Percentiles rank a stretch among this genome's conserved stretches.
phyloP scores from a whole-genome alignment of 345 rosid species.

The Linum trigynum region DNA sequence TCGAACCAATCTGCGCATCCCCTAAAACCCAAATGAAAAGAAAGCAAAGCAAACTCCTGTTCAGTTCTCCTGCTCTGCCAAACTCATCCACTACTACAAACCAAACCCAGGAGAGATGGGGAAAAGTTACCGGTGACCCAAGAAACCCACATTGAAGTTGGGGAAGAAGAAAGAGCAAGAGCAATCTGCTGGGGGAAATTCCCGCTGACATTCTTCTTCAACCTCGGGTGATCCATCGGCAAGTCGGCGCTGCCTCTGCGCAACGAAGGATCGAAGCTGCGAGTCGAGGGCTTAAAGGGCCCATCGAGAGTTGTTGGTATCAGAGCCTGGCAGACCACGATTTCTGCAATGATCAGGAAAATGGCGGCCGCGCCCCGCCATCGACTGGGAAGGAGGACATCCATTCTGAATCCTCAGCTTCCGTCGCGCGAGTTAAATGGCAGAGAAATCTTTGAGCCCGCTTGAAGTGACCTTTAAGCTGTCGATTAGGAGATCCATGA shows the following conservation, averaged over 20 bases:
- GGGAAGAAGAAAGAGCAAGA: constrained; percentile 47
- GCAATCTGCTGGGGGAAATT: constrained; percentile 66
- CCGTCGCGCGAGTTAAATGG: not conserved
- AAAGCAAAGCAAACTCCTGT: not conserved
- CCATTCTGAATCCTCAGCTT: not conserved
- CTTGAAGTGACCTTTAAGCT: too few relatives aligned
- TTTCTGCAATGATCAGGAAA: constrained; percentile 12
- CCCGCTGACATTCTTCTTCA: constrained; percentile 45
- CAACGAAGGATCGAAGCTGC: constrained; percentile 58
- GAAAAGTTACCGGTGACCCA: constrained; percentile 67
- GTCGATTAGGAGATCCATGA: too few relatives aligned
- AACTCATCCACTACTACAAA: too few relatives aligned
- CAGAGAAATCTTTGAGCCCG: too few relatives aligned
- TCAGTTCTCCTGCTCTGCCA: not conserved
- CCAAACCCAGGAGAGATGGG: not conserved
- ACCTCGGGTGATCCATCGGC: constrained; percentile 58
- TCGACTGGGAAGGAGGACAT: too few relatives aligned
- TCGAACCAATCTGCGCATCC: not conserved
- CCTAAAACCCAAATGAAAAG: not conserved
- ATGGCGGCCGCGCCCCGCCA: not conserved
- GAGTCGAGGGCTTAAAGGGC: constrained; percentile 59
- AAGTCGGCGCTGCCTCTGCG: constrained; percentile 75
- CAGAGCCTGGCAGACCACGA: constrained; percentile 2
- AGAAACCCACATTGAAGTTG: constrained; percentile 80
- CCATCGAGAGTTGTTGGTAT: constrained; percentile 73